Percentiles rank a stretch among this genome's conserved stretches.
These are phyloP conservation scores for Astragalus glycyphyllos DNA, from an alignment of 306 rosid species.

Conservation along the genomic window DNA sequence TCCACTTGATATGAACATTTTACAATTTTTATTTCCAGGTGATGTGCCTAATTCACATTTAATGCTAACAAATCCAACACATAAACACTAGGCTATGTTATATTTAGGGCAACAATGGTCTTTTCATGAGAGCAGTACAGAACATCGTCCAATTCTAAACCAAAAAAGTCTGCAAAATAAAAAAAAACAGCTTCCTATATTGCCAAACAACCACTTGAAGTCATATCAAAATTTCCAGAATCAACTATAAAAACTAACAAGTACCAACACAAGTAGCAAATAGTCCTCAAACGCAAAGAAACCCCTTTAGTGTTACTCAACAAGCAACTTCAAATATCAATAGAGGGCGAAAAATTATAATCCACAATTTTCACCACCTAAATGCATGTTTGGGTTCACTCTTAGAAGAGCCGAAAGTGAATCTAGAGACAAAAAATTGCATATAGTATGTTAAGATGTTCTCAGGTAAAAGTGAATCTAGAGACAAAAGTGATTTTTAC, in stretches of 20 bases:
- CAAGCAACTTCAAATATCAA: conserved; percentile 8
- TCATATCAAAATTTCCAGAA: conserved; percentile 8
- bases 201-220: conserved; percentile 11
- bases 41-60: background rate
- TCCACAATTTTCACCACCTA: background rate
- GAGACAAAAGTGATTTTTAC: no score
- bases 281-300: background rate
- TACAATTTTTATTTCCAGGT: background rate
- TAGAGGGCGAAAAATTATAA: background rate
- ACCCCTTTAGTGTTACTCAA: background rate
- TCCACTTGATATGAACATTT: conserved; percentile 10
- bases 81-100: background rate
- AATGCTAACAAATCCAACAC: background rate
- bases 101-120: background rate
- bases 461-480: no score
- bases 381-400: background rate
- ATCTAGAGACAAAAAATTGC: no score
- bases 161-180: background rate
- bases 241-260: background rate
- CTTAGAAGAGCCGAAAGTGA: no score
- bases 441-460: no score
- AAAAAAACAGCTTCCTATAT: conserved; percentile 17
- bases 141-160: conserved; percentile 29
- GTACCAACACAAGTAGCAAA: conserved; percentile 1
- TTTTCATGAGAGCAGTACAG: conserved; percentile 14